Evolutionary conservation across 2,329 filamentous ascomycete genomes (phyloP), one percentile per base, ranked within the genome.

Genomic region (Trichophyton simii): DNA sequence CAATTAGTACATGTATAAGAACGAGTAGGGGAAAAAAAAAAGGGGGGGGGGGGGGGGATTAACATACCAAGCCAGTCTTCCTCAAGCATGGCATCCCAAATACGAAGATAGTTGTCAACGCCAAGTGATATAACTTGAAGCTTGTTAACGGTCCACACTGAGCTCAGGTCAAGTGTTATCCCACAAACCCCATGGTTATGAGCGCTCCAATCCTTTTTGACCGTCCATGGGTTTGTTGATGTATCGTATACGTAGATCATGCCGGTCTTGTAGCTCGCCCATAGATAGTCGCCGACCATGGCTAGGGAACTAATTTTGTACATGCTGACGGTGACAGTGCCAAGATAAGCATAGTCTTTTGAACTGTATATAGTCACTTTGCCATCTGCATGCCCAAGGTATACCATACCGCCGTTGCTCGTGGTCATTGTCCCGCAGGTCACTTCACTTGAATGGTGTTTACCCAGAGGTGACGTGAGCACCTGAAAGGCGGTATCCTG

Each of bases 171-270:
- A 1, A 87, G 83, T 11, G 88, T 75, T 62, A 99, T 83, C 62
- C 85, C 87, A 55, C 88, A 82, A 6, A 96, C 86, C 0, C 91
- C 88, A 65, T 87, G 87, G 5, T 89, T 86, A 70, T 97, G 94
- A 2, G 90, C 92, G 65, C 87, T 85, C 92, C 94, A 99, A 69
- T 97, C 92, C 72, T 99, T 99, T 75, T 89, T 86, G 28, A 95
- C 84, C 20, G 82, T 81, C 94, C 94, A 99, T 0, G 92, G 92
- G n/a, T 82, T 84, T 34, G 83, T 82, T 8, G 79, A 82, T 9
- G 89, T 87, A 72, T 99, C 91, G 73, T 96, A 99, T 6, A 97
- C 88, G 68, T 90, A 94, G 36, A 96, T 85, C 81, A 87, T 95
- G 15, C 94, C 94, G 0, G 89, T 96, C 72, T 92, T 96, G 76